phyloP scores from a whole-genome alignment of 108 stramenopile genomes.

The Cylindrotheca closterium region DNA sequence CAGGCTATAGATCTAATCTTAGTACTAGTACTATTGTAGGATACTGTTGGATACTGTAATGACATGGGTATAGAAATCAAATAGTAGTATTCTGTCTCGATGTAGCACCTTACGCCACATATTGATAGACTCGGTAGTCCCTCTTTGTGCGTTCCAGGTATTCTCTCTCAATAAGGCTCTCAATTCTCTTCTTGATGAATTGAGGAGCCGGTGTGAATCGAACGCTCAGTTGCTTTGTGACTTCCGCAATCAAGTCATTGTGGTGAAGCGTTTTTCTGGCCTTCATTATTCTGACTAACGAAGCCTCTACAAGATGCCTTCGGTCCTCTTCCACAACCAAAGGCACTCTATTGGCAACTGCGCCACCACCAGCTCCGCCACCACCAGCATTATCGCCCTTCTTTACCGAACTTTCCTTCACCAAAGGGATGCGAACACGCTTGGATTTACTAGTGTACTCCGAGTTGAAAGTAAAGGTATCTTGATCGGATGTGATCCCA shows the following conservation, averaged over 20 bases:
- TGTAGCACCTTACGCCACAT: conserved; percentile 93
- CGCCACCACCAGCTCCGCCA: conserved; percentile 25
- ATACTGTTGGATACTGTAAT: too few relatives aligned
- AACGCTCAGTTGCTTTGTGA: conserved; percentile 77
- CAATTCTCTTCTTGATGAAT: conserved; percentile 95
- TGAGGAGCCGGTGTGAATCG: conserved; percentile 88
- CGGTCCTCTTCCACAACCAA: conserved; percentile 87
- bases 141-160: conserved; percentile 90
- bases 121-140: conserved; percentile 84
- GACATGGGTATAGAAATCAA: too few relatives aligned
- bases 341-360: conserved; percentile 66
- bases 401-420: conserved; percentile 69
- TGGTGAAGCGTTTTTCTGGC: conserved; percentile 89
- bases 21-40: too few relatives aligned
- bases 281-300: conserved; percentile 98
- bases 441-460: conserved; percentile 88
- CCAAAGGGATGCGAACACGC: conserved; percentile 89
- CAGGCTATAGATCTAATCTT: too few relatives aligned
- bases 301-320: conserved; percentile 92
- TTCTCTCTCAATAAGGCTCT: conserved; percentile 95
- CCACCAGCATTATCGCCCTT: conserved; percentile 23
- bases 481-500: conserved; percentile 85
- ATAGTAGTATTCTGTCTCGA: too few relatives aligned
- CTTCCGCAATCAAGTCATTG: conserved; percentile 94
- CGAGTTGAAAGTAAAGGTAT: conserved; percentile 90